A percentile compares a stretch with the other conserved stretches of the same genome.
Evolutionary conservation across 805 yeast genomes (phyloP).

Genomic region (Kuraishia hungarica): DNA sequence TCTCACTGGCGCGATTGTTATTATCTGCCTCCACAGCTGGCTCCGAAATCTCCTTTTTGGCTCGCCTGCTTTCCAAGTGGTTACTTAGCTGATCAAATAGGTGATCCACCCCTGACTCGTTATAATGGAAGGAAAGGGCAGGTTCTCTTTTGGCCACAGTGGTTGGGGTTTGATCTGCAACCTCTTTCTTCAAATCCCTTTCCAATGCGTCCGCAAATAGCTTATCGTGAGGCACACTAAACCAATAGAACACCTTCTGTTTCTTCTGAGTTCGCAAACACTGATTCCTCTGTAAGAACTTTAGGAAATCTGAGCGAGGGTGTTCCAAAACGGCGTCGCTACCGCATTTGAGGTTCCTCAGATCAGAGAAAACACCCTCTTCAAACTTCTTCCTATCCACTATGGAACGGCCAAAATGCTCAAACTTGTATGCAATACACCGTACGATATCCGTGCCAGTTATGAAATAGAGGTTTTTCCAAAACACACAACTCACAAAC

Average conservation of each 20-base stretch:
- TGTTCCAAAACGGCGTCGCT: slow-evolving; percentile 80
- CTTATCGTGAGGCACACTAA: slow-evolving; percentile 88
- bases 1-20: slow-evolving; percentile 6
- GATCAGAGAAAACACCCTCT: slow-evolving; percentile 90
- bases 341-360: slow-evolving; percentile 79
- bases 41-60: background rate
- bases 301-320: slow-evolving; percentile 79
- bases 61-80: slow-evolving; percentile 4
- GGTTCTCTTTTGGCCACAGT: slow-evolving; percentile 73
- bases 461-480: slow-evolving; percentile 84
- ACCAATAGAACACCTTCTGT: slow-evolving; percentile 96
- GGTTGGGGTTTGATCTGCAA: slow-evolving; percentile 51
- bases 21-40: background rate
- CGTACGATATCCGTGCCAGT: slow-evolving; percentile 97
- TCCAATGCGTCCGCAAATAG: slow-evolving; percentile 90
- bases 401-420: slow-evolving; percentile 81
- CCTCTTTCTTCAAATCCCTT: slow-evolving; percentile 80
- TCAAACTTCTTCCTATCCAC: slow-evolving; percentile 89
- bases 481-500: slow-evolving; percentile 83
- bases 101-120: slow-evolving; percentile 25
- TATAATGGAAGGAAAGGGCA: slow-evolving; percentile 66
- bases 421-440: slow-evolving; percentile 80
- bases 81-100: slow-evolving; percentile 44
- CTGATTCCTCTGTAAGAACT: slow-evolving; percentile 74
- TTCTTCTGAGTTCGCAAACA: slow-evolving; percentile 93